Conservation (phyloP, 2,329 filamentous ascomycete species). For the Grosmannia serpens region DNA sequence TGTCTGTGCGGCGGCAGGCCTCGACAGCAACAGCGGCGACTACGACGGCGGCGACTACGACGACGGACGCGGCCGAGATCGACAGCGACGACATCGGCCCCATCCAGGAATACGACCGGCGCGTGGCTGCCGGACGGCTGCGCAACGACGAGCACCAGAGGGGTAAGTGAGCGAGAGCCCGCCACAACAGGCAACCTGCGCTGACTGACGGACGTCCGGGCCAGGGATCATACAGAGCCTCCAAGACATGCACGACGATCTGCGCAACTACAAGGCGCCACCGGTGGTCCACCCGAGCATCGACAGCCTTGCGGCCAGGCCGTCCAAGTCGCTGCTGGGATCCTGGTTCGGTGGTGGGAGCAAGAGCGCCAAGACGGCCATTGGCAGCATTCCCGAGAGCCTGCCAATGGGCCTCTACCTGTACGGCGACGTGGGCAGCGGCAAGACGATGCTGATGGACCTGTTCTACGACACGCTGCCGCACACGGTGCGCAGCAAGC, state of each 20-base stretch:
- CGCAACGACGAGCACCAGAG: conserved; percentile 86
- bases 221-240: conserved; percentile 78
- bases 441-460: conserved; percentile 99
- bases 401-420: conserved; percentile 87
- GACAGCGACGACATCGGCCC: conserved; percentile 47
- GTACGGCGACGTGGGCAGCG: conserved; percentile 91
- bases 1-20: conserved; percentile 1
- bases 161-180: conserved; percentile 36
- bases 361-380: conserved; percentile 18
- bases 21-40: conserved; percentile 11
- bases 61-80: conserved; percentile 2
- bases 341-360: conserved; percentile 43
- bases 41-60: background rate
- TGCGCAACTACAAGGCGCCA: conserved; percentile 61
- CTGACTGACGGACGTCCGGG: background rate
- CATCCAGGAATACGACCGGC: conserved; percentile 74
- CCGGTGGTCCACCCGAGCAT: conserved; percentile 66
- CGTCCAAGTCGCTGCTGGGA: conserved; percentile 40
- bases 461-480: conserved; percentile 92
- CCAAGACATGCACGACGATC: conserved; percentile 77
- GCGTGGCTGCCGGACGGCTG: conserved; percentile 62
- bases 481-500: conserved; percentile 66
- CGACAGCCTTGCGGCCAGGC: conserved; percentile 45
- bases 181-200: background rate
- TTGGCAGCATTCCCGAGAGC: conserved; percentile 51